Evolutionary conservation across 2,329 filamentous ascomycete genomes (phyloP).

Genomic region (Colletotrichum truncatum): DNA sequence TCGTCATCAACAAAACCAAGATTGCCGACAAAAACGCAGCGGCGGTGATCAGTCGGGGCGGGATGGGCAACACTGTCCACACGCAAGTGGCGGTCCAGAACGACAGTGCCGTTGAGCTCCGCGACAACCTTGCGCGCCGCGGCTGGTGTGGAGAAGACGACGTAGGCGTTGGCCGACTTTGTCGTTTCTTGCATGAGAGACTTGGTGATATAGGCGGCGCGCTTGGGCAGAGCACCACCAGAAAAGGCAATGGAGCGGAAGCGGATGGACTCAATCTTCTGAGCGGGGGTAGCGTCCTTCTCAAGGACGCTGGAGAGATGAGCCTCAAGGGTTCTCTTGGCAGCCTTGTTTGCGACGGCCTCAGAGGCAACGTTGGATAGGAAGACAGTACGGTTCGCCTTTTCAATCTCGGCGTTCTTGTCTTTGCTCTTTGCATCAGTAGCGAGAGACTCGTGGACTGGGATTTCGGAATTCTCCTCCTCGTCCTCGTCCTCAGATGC

Average conservation of each 20-base stretch:
- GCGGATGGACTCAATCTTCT: constrained; percentile 88
- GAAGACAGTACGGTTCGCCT: constrained; percentile 90
- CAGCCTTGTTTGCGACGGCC: constrained; percentile 83
- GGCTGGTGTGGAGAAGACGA: constrained; percentile 79
- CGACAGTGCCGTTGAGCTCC: constrained; percentile 82
- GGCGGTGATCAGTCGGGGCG: constrained; percentile 80
- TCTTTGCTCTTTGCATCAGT: constrained; percentile 59
- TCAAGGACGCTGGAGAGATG: constrained; percentile 83
- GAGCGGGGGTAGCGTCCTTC: constrained; percentile 58
- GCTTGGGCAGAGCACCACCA: constrained; percentile 81
- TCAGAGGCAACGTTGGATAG: constrained; percentile 88
- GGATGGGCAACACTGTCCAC: constrained; percentile 94
- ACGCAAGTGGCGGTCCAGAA: constrained; percentile 88
- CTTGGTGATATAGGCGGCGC: constrained; percentile 92
- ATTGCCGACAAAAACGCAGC: constrained; percentile 97
- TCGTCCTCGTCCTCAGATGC: constrained; percentile 31
- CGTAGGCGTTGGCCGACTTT: constrained; percentile 93
- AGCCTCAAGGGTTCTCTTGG: constrained; percentile 78
- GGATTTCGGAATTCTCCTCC: constrained; percentile 51
- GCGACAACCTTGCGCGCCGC: constrained; percentile 81
- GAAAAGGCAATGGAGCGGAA: constrained; percentile 94
- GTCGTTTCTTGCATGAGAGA: constrained; percentile 91
- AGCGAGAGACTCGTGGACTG: constrained; percentile 67
- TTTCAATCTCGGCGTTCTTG: constrained; percentile 73
- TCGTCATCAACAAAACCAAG: constrained; percentile 96